A percentile compares a stretch with the other conserved stretches of the same genome.
These are phyloP conservation scores for Diaporthe citrichinensis DNA, from an alignment of 2,329 filamentous ascomycete genomes.

Conservation along the genomic window DNA sequence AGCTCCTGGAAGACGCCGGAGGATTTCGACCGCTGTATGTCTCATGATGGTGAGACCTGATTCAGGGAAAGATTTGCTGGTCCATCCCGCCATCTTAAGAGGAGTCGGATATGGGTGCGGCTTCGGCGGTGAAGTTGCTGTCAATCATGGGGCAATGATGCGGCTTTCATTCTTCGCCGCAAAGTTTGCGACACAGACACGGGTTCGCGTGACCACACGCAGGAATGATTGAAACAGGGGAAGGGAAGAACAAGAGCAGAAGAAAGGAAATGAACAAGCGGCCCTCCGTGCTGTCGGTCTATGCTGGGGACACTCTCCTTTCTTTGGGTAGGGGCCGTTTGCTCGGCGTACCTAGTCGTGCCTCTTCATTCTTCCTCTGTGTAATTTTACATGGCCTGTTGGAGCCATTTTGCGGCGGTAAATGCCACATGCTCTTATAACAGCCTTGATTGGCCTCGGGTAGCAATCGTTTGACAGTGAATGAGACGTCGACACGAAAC, in stretches of 20 bases:
- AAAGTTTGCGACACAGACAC: neutral
- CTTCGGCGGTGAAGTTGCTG: neutral
- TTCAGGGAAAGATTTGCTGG: conserved; percentile 7
- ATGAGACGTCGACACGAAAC: conserved; percentile 1
- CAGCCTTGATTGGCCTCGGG: neutral
- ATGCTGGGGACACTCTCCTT: neutral
- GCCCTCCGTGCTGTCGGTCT: neutral
- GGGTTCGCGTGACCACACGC: neutral
- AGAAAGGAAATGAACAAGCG: neutral
- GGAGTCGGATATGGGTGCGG: neutral
- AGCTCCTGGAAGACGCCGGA: neutral
- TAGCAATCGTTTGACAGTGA: neutral
- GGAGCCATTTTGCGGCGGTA: neutral
- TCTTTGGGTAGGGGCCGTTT: neutral
- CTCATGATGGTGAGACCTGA: neutral
- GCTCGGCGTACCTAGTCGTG: neutral
- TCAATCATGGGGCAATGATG: neutral
- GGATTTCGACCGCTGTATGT: neutral
- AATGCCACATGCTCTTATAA: neutral
- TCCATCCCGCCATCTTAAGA: neutral
- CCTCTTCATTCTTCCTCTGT: neutral
- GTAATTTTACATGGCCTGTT: too few relatives aligned
- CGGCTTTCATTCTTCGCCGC: conserved; percentile 1
- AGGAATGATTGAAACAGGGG: neutral
- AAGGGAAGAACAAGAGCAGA: too few relatives aligned